Conservation (phyloP, 495 filamentous ascomycete species). For the Lasiosphaeria miniovina region DNA sequence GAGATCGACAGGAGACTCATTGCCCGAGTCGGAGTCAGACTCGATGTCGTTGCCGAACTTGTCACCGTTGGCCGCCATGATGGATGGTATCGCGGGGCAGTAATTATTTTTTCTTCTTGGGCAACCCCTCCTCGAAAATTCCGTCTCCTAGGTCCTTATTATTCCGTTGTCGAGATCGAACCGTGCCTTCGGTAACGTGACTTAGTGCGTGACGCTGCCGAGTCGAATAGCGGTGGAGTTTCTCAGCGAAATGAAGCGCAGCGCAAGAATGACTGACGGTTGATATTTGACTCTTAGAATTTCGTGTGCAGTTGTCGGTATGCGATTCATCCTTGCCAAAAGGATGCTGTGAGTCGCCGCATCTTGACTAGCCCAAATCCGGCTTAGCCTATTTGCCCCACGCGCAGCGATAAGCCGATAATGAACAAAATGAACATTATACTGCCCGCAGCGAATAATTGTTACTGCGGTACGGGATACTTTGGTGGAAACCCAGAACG, state of each 20-base stretch:
- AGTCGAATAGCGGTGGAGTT: slow-evolving; percentile 11
- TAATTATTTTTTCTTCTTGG: not conserved
- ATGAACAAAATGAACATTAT: not conserved
- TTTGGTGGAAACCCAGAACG: too few species aligned
- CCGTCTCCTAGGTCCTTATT: not conserved
- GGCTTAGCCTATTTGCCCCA: slow-evolving; percentile 1
- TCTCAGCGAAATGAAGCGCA: slow-evolving; percentile 8
- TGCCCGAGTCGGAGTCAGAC: slow-evolving; percentile 46
- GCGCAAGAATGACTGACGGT: slow-evolving; percentile 14
- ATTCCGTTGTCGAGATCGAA: slow-evolving; percentile 1
- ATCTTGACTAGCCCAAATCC: not conserved
- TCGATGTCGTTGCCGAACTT: slow-evolving; percentile 49
- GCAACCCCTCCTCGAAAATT: slow-evolving; percentile 14
- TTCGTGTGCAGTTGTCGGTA: slow-evolving; percentile 32
- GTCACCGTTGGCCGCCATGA: slow-evolving; percentile 47
- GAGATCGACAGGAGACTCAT: slow-evolving; percentile 41
- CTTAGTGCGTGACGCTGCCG: slow-evolving; percentile 6
- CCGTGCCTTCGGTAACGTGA: not conserved
- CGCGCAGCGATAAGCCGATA: slow-evolving; percentile 5
- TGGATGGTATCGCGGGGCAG: slow-evolving; percentile 29
- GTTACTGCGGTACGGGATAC: too few species aligned
- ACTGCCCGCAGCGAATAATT: too few species aligned
- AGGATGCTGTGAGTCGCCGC: slow-evolving; percentile 4
- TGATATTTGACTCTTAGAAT: slow-evolving; percentile 31
- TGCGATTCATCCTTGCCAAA: slow-evolving; percentile 23